Evolutionary conservation across 495 filamentous ascomycete genomes (phyloP).

Genomic region (Achaetomiella virescens): DNA sequence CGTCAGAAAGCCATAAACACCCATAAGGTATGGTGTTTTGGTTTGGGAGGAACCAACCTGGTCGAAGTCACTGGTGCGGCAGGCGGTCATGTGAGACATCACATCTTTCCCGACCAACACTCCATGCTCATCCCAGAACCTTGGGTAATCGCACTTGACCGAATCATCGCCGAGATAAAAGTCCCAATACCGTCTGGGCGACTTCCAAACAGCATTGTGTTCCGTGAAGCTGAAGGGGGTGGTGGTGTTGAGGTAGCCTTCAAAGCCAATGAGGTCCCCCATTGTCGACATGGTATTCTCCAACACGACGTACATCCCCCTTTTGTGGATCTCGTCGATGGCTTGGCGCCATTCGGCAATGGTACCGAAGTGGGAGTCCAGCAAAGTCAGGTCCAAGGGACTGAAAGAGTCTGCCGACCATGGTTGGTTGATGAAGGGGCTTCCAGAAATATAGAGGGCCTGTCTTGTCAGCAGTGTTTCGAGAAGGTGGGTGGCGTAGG

Average conservation of each 20-base stretch:
- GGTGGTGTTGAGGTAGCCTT: conserved; percentile 56
- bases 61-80: conserved; percentile 63
- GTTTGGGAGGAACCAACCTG: conserved; percentile 27
- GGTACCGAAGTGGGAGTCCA: conserved; percentile 33
- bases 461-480: conserved; percentile 17
- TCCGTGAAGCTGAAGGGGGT: conserved; percentile 52
- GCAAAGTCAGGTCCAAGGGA: conserved; percentile 19
- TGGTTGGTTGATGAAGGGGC: conserved; percentile 35
- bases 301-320: conserved; percentile 68
- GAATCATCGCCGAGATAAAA: conserved; percentile 52
- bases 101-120: conserved; percentile 5
- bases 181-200: conserved; percentile 54
- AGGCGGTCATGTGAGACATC: conserved; percentile 47
- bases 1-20: not conserved
- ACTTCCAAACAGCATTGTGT: conserved; percentile 54
- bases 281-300: conserved; percentile 69
- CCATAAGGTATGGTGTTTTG: not conserved
- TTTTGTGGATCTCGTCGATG: conserved; percentile 58
- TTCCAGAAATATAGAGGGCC: conserved; percentile 64
- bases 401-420: conserved; percentile 54
- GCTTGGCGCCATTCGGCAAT: conserved; percentile 58
- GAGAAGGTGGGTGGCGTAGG: too few relatives aligned
- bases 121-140: conserved; percentile 61
- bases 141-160: conserved; percentile 55
- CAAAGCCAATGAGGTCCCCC: conserved; percentile 62